A percentile compares a stretch with the other conserved stretches of the same genome.
These are phyloP conservation scores for Artemisia annua DNA, from an alignment of 129 eudicot species.

Conservation along the genomic window DNA sequence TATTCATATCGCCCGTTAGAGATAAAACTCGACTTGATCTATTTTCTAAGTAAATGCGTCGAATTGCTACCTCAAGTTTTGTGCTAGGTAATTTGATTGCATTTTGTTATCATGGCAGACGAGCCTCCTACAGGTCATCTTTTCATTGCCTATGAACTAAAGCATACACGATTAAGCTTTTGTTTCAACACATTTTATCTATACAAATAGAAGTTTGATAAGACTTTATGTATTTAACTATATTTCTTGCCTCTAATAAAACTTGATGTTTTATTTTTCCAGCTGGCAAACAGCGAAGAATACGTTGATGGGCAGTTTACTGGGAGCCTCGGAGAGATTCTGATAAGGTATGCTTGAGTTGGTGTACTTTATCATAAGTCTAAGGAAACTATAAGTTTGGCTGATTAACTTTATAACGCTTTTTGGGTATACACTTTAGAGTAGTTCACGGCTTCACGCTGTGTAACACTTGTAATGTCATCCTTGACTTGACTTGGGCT, in stretches of 20 bases:
- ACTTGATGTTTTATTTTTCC: conserved; percentile 16
- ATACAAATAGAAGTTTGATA: not conserved
- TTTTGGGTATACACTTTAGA: too few relatives aligned
- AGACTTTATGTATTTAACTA: not conserved
- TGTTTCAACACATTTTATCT: not conserved
- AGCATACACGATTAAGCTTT: not conserved
- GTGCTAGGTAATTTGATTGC: not conserved
- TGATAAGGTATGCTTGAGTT: conserved; percentile 63
- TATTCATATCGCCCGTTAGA: too few relatives aligned
- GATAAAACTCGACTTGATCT: too few relatives aligned
- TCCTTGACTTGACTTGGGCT: not conserved
- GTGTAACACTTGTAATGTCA: not conserved
- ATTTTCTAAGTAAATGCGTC: too few relatives aligned
- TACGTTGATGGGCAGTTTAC: conserved; percentile 79
- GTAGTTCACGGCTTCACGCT: too few relatives aligned
- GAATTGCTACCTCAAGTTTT: not conserved
- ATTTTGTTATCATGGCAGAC: not conserved
- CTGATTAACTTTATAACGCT: not conserved
- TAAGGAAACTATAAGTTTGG: not conserved
- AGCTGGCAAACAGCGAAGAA: conserved; percentile 92
- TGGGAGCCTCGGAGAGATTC: conserved; percentile 87
- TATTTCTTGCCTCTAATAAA: conserved; percentile 15
- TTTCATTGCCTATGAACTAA: not conserved
- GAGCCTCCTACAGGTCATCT: not conserved
- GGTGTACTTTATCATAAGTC: not conserved